These are phyloP conservation scores for Aurantiochytrium sp. DNA, from an alignment of 108 stramenopile species.

Conservation along the genomic window DNA sequence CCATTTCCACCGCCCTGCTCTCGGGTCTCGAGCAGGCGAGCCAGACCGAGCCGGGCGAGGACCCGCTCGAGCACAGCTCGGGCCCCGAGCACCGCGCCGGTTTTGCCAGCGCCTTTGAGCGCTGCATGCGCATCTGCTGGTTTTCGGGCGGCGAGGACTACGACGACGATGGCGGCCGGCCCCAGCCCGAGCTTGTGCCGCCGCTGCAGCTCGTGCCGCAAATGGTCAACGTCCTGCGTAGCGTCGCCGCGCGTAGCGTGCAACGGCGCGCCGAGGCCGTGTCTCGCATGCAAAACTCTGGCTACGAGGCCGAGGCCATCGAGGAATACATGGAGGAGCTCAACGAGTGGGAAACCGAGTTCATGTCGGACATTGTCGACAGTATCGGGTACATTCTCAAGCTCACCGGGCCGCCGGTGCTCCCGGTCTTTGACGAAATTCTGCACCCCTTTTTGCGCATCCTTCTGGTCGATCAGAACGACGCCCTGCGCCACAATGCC, in stretches of 20 bases:
- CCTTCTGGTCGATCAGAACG: background rate
- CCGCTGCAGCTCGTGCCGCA: background rate
- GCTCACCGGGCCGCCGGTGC: background rate
- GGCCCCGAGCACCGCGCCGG: background rate
- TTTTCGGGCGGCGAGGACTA: background rate
- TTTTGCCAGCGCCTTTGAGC: background rate
- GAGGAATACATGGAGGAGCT: constrained; percentile 29
- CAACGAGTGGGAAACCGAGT: background rate
- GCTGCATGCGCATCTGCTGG: constrained; percentile 28
- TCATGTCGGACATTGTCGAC: constrained; percentile 6
- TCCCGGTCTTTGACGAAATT: constrained; percentile 2
- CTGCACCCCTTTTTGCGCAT: background rate
- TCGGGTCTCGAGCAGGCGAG: background rate
- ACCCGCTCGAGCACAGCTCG: background rate
- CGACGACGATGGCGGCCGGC: background rate
- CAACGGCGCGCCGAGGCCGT: constrained; percentile 8
- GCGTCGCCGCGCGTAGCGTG: background rate
- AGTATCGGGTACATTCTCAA: constrained; percentile 19
- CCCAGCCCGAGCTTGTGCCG: background rate
- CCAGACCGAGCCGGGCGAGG: background rate
- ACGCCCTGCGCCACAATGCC: background rate
- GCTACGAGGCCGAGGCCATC: constrained; percentile 21
- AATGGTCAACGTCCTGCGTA: background rate
- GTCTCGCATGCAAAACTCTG: background rate
- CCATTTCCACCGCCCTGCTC: background rate